phyloP scores from a whole-genome alignment of 2,329 filamentous ascomycete species.

The Davidsoniella eucalypti region DNA sequence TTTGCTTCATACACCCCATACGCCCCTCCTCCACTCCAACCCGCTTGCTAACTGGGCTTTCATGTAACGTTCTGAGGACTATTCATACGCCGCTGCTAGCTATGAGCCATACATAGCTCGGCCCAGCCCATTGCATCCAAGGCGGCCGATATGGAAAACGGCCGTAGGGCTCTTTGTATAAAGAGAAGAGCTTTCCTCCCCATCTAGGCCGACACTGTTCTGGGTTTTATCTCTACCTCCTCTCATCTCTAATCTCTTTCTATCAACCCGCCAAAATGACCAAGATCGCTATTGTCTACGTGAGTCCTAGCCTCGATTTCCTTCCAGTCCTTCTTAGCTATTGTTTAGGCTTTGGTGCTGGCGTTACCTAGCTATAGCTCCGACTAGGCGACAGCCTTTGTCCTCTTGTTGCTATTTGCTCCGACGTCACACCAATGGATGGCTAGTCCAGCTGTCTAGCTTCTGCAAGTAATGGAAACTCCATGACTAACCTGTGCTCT shows the following conservation, averaged over 20 bases:
- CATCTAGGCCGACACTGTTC: not conserved
- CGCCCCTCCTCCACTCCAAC: no score
- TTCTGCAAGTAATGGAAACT: not conserved
- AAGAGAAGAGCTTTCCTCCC: no score
- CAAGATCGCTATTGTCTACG: slow-evolving; percentile 81
- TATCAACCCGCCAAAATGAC: slow-evolving; percentile 40
- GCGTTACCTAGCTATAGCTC: no score
- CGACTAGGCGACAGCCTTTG: not conserved
- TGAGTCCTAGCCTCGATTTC: slow-evolving; percentile 29
- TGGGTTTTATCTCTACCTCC: not conserved
- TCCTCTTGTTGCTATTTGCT: not conserved
- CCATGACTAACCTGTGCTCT: not conserved
- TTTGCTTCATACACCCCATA: no score
- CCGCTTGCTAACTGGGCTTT: no score
- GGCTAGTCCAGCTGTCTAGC: not conserved
- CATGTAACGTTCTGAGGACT: no score
- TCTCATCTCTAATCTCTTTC: not conserved
- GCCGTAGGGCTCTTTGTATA: no score
- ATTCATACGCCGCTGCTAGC: no score
- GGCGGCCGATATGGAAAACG: no score
- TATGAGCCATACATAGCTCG: no score
- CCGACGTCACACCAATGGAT: not conserved
- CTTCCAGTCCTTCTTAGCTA: no score
- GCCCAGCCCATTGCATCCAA: no score
- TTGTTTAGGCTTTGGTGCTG: not conserved